Percentiles rank a stretch among this genome's conserved stretches.
Evolutionary conservation across 2,329 filamentous ascomycete genomes (phyloP).

Genomic region (Cordyceps farinosa): DNA sequence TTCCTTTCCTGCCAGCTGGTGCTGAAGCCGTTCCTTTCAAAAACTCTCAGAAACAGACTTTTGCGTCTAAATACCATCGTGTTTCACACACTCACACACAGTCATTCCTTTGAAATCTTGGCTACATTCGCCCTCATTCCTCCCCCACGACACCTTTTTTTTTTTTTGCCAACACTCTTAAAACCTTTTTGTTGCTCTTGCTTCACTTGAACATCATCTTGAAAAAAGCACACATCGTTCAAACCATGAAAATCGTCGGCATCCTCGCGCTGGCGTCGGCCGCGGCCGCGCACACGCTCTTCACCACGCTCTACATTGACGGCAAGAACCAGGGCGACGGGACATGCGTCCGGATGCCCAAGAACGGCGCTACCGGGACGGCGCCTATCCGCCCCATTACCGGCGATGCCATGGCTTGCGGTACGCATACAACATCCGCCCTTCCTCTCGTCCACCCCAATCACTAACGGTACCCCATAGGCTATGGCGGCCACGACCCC

Average conservation of each 20-base stretch:
- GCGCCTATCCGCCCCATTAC: slow-evolving; percentile 55
- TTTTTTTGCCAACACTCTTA: neutral
- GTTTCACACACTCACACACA: neutral
- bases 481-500: slow-evolving; percentile 40
- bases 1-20: slow-evolving; percentile 1
- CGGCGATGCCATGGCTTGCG: slow-evolving; percentile 66
- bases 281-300: slow-evolving; percentile 56
- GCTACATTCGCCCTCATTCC: no score
- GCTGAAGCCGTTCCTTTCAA: neutral
- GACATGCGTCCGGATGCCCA: slow-evolving; percentile 66
- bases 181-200: neutral
- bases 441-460: neutral
- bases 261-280: slow-evolving; percentile 35
- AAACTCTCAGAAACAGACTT: no score
- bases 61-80: no score
- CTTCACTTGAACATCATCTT: neutral
- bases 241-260: slow-evolving; percentile 37
- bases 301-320: slow-evolving; percentile 62
- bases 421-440: slow-evolving; percentile 43
- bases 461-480: slow-evolving; percentile 28
- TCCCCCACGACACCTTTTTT: neutral
- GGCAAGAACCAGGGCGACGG: slow-evolving; percentile 64
- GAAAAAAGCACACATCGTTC: neutral
- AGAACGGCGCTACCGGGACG: slow-evolving; percentile 48
- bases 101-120: no score